These are phyloP conservation scores for Blechomonas ayalai DNA, from an alignment of 208 protist genomes.

Conservation along the genomic window DNA sequence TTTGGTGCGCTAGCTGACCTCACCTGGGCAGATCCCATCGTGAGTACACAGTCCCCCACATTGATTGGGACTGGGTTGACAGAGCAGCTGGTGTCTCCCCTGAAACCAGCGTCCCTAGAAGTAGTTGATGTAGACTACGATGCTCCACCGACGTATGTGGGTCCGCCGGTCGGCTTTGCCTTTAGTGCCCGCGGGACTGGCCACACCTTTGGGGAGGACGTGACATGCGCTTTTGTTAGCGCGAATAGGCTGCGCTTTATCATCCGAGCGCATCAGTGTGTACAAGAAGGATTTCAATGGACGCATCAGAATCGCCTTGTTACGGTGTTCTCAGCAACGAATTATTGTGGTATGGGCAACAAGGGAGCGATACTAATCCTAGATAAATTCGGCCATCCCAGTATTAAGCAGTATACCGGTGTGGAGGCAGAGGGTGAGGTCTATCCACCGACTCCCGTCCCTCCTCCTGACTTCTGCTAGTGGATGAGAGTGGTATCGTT, in stretches of 20 bases:
- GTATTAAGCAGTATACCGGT: conserved; percentile 51
- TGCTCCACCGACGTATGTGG: conserved; percentile 20
- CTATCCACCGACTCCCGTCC: background rate
- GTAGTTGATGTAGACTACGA: conserved; percentile 7
- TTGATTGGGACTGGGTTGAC: no score
- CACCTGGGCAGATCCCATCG: conserved; percentile 98
- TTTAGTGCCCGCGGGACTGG: conserved; percentile 98
- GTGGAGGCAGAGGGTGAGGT: conserved; percentile 1
- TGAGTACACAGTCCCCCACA: no score
- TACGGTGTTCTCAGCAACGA: conserved; percentile 99
- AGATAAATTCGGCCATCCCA: conserved; percentile 27
- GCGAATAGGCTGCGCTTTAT: conserved; percentile 97
- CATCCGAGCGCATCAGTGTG: conserved; percentile 97
- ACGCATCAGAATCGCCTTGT: conserved; percentile 96
- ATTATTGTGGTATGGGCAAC: conserved; percentile 99
- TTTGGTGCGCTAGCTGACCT: conserved; percentile 98
- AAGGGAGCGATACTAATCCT: conserved; percentile 94
- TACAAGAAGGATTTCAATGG: conserved; percentile 98
- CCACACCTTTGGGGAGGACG: conserved; percentile 97
- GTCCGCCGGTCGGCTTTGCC: conserved; percentile 86
- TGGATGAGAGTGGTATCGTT: no score
- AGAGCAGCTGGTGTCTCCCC: no score
- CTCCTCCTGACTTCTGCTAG: conserved; percentile 3
- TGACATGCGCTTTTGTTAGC: conserved; percentile 95
- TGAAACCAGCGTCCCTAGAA: background rate